Percentiles rank a stretch among this genome's conserved stretches.
Evolutionary conservation across 2,329 filamentous ascomycete genomes (phyloP).

Genomic region (Tolypocladium cylindrosporum): DNA sequence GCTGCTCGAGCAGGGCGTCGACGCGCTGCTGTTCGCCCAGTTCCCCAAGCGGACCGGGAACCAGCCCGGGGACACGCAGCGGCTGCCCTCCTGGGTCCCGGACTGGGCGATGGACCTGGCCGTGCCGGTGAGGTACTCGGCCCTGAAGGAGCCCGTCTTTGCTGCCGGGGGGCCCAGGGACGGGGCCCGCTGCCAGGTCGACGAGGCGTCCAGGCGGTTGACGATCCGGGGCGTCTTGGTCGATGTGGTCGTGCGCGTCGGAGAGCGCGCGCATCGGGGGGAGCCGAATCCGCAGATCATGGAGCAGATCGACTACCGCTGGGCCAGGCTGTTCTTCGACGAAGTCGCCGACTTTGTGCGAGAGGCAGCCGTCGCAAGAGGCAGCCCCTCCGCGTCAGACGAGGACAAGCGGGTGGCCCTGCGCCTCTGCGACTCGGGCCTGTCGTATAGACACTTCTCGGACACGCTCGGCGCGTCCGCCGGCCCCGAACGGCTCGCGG

Average conservation of each 20-base stretch:
- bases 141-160: conserved; percentile 11
- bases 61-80: not conserved
- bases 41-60: conserved; percentile 9
- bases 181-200: not conserved
- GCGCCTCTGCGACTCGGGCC: conserved; percentile 11
- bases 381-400: not conserved
- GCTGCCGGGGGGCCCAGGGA: conserved; percentile 10
- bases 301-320: conserved; percentile 11
- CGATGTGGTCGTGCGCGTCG: conserved; percentile 12
- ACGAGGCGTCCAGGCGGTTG: conserved; percentile 5
- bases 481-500: conserved; percentile 3
- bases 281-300: not conserved
- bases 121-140: conserved; percentile 14
- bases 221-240: conserved; percentile 11
- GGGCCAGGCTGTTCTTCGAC: conserved; percentile 12
- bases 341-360: conserved; percentile 13
- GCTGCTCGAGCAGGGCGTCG: conserved; percentile 12
- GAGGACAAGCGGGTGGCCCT: conserved; percentile 2
- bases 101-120: conserved; percentile 21
- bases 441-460: conserved; percentile 5
- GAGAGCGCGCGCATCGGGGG: conserved; percentile 4
- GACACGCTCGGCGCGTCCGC: not conserved
- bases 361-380: not conserved
- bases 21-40: conserved; percentile 20
- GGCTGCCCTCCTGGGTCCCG: conserved; percentile 22